Conservation (phyloP, 805 yeast species). For the Suhomyces sp. region DNA sequence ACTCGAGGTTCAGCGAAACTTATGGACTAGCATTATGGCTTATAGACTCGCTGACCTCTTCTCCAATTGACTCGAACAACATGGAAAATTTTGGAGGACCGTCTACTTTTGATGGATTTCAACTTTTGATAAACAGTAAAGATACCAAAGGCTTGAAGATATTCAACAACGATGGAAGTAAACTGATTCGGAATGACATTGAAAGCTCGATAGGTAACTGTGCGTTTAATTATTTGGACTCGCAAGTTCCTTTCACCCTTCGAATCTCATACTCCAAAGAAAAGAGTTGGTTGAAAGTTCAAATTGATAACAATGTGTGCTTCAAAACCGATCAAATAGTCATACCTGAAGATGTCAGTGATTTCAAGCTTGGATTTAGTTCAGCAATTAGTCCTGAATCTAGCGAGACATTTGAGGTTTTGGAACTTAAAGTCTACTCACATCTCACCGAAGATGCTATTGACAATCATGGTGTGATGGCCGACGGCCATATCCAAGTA, state of each 20-base stretch:
- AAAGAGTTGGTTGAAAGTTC: conserved; percentile 53
- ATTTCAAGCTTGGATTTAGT: conserved; percentile 52
- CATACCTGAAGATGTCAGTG: conserved; percentile 35
- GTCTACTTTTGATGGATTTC: conserved; percentile 57
- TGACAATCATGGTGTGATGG: conserved; percentile 52
- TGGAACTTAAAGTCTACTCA: conserved; percentile 55
- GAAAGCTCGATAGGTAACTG: conserved; percentile 51
- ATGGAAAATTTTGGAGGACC: conserved; percentile 53
- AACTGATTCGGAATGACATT: conserved; percentile 26
- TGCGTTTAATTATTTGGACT: conserved; percentile 57
- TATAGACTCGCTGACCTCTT: conserved; percentile 26
- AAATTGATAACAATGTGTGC: conserved; percentile 68
- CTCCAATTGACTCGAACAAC: conserved; percentile 14
- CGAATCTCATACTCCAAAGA: conserved; percentile 56
- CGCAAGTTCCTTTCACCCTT: conserved; percentile 68
- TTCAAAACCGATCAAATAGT: conserved; percentile 58
- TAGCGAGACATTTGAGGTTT: conserved; percentile 61
- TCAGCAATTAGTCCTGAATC: conserved; percentile 41
- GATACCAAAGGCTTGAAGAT: conserved; percentile 54
- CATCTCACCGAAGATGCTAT: conserved; percentile 52
- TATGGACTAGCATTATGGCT: conserved; percentile 64
- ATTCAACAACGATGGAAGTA: conserved; percentile 58
- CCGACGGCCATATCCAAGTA: conserved; percentile 43
- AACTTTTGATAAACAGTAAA: conserved; percentile 52
- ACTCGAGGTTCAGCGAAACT: conserved; percentile 22